Evolutionary conservation across 2,329 filamentous ascomycete genomes (phyloP).

Genomic region (Lasiodiplodia citricola): DNA sequence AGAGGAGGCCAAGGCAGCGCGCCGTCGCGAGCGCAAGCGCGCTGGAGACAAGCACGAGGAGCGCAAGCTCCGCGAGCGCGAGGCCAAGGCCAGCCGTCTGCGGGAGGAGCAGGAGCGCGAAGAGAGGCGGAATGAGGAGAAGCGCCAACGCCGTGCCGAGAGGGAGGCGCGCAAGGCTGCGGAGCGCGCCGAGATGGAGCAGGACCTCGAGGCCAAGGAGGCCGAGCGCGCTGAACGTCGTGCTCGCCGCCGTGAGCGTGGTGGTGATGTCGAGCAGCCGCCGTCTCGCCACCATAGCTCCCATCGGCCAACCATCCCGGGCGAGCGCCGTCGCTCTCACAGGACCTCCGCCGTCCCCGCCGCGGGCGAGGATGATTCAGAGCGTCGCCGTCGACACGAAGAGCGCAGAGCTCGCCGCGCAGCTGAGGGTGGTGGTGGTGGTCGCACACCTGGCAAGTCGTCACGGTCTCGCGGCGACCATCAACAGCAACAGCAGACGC

Average conservation of each 20-base stretch:
- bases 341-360: conserved; percentile 19
- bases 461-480: conserved; percentile 41
- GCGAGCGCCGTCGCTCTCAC: conserved; percentile 43
- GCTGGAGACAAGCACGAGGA: conserved; percentile 10
- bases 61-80: conserved; percentile 16
- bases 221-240: conserved; percentile 35
- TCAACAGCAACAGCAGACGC: conserved; percentile 29
- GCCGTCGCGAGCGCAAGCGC: conserved; percentile 15
- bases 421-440: conserved; percentile 33
- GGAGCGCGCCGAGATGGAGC: conserved; percentile 30
- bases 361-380: conserved; percentile 39
- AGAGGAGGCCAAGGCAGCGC: conserved; percentile 10
- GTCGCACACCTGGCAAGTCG: conserved; percentile 36
- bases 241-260: conserved; percentile 22
- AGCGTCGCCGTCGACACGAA: conserved; percentile 48
- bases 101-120: conserved; percentile 37
- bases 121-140: conserved; percentile 47
- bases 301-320: conserved; percentile 35
- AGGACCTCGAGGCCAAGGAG: conserved; percentile 29
- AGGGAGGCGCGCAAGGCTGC: conserved; percentile 38
- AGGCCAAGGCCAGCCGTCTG: not conserved
- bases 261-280: not conserved
- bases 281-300: conserved; percentile 13
- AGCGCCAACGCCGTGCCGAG: conserved; percentile 41
- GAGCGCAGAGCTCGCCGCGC: conserved; percentile 48